A percentile compares a stretch with the other conserved stretches of the same genome.
Evolutionary conservation across 805 yeast genomes (phyloP).

Genomic region (Starmerella floris): DNA sequence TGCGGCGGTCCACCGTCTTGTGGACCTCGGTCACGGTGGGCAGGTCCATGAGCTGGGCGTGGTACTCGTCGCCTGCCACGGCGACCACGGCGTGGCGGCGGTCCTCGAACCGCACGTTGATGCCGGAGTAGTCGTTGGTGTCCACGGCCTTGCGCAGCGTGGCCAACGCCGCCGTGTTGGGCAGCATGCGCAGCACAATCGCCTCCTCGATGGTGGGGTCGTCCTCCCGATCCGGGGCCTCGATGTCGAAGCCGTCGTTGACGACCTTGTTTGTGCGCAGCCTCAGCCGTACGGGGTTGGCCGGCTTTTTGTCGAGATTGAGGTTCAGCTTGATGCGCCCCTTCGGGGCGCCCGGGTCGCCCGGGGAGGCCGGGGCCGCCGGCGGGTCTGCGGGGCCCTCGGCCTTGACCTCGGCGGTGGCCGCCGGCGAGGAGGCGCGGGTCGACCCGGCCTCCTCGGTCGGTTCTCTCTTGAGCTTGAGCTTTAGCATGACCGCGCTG

Average conservation of each 20-base stretch:
- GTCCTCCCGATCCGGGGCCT: constrained; percentile 89
- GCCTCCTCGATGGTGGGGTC: constrained; percentile 89
- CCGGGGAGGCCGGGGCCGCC: neutral
- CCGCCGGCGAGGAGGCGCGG: neutral
- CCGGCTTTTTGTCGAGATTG: constrained; percentile 5
- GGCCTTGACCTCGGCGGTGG: neutral
- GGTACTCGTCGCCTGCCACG: constrained; percentile 57
- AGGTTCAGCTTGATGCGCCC: constrained; percentile 11
- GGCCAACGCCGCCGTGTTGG: constrained; percentile 50
- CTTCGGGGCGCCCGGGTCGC: neutral
- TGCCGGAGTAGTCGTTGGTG: constrained; percentile 46
- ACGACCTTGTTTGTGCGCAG: constrained; percentile 56
- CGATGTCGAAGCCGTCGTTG: constrained; percentile 94
- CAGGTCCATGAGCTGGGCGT: constrained; percentile 74
- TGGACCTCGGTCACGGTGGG: constrained; percentile 81
- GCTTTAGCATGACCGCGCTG: constrained; percentile 19
- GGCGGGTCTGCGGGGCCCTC: neutral
- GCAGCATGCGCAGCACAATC: constrained; percentile 55
- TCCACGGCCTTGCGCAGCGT: constrained; percentile 64
- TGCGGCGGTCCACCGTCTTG: constrained; percentile 80
- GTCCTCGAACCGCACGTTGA: constrained; percentile 73
- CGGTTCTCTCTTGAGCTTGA: constrained; percentile 13
- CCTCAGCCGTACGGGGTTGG: constrained; percentile 34
- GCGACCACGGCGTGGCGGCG: constrained; percentile 62
- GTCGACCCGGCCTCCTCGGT: neutral